Conservation (phyloP, 495 filamentous ascomycete species). For the Aspergillus panamensis region DNA sequence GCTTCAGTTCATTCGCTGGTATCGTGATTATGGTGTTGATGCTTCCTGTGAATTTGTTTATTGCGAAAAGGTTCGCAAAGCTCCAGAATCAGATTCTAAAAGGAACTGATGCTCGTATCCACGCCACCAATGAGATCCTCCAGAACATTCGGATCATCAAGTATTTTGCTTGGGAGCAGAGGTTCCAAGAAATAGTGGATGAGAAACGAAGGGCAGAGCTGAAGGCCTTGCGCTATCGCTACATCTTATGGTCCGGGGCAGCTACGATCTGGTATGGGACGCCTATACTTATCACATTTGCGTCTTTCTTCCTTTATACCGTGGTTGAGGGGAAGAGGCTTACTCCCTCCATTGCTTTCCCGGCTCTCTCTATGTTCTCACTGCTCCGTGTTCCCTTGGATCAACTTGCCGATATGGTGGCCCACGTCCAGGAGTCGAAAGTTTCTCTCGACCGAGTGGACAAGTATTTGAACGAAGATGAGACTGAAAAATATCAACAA, state of each 20-base stretch:
- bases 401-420: slow-evolving; percentile 98
- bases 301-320: slow-evolving; percentile 92
- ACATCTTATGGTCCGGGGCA: slow-evolving; percentile 86
- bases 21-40: slow-evolving; percentile 88
- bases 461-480: slow-evolving; percentile 88
- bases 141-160: slow-evolving; percentile 99
- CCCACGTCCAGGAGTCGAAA: slow-evolving; percentile 95
- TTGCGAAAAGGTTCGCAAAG: slow-evolving; percentile 76
- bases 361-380: slow-evolving; percentile 91
- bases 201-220: slow-evolving; percentile 83
- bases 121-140: slow-evolving; percentile 93
- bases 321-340: slow-evolving; percentile 84
- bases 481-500: slow-evolving; percentile 95
- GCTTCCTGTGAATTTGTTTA: slow-evolving; percentile 81
- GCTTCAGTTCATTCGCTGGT: slow-evolving; percentile 89
- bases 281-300: slow-evolving; percentile 90
- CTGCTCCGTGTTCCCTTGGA: slow-evolving; percentile 93
- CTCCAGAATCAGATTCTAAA: slow-evolving; percentile 89
- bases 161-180: slow-evolving; percentile 97
- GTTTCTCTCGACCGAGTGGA: slow-evolving; percentile 97
- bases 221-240: slow-evolving; percentile 70
- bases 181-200: slow-evolving; percentile 81
- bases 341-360: slow-evolving; percentile 92
- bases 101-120: slow-evolving; percentile 93
- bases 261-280: slow-evolving; percentile 96